These are phyloP conservation scores for Oligophagozyma castellii DNA, from an alignment of 1,139 yeast genomes.

Conservation along the genomic window DNA sequence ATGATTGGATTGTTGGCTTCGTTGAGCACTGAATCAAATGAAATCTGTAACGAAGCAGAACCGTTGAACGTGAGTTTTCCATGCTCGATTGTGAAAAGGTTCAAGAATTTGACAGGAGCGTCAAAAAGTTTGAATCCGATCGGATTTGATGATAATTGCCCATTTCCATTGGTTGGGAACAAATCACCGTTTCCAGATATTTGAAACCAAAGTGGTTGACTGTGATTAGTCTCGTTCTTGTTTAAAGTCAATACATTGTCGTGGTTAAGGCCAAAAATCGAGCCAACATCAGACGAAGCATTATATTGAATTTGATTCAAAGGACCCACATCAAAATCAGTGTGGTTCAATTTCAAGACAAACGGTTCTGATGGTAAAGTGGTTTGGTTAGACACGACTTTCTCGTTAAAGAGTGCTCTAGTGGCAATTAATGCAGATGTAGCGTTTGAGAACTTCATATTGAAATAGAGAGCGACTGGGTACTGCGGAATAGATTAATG, in stretches of 20 bases:
- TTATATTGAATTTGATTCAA: no score
- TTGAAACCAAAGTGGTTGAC: background rate
- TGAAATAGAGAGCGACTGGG: background rate
- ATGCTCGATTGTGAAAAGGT: background rate
- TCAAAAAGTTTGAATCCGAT: background rate
- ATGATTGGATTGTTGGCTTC: constrained; percentile 2
- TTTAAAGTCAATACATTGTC: no score
- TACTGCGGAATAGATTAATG: no score
- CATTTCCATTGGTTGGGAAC: background rate
- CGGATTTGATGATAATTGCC: background rate
- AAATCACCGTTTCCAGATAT: background rate
- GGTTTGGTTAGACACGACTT: background rate
- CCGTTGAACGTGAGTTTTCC: constrained; percentile 1
- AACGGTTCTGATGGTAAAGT: background rate
- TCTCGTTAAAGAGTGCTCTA: background rate
- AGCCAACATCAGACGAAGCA: no score
- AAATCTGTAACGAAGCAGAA: no score
- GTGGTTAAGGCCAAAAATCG: no score
- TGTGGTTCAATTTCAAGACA: background rate
- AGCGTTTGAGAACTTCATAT: background rate
- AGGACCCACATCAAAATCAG: no score
- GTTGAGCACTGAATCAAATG: no score
- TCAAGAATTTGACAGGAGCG: background rate
- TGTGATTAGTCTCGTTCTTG: no score
- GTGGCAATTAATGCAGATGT: background rate